These are phyloP conservation scores for Diversispora eburnea DNA, from an alignment of 192 early-diverging fungal species.

Conservation along the genomic window DNA sequence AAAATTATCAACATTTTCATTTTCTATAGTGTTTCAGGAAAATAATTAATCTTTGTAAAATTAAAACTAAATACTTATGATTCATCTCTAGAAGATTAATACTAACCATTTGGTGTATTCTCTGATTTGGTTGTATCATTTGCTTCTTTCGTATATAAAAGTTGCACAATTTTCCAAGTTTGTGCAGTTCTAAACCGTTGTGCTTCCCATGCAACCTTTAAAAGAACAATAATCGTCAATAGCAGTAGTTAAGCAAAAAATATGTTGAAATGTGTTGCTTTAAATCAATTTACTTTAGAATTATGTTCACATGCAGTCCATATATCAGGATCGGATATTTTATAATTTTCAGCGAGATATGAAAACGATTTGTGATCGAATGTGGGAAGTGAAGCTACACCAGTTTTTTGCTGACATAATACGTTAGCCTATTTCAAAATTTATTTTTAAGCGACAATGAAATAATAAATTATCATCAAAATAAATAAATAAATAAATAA, in stretches of 20 bases:
- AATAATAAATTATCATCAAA: background rate
- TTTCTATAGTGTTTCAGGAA: no score
- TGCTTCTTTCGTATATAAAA: constrained; percentile 49
- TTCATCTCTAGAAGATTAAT: no score
- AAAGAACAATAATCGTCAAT: background rate
- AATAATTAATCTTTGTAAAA: no score
- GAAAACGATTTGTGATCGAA: constrained; percentile 69
- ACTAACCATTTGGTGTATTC: background rate
- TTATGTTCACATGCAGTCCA: constrained; percentile 58
- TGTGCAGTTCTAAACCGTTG: constrained; percentile 61
- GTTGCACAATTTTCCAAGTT: constrained; percentile 70
- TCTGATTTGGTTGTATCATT: background rate
- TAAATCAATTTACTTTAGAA: constrained; percentile 43
- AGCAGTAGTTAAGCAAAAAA: constrained; percentile 15
- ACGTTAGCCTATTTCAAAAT: background rate
- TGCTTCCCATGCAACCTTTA: constrained; percentile 57
- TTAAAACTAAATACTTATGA: no score
- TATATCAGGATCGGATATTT: constrained; percentile 45
- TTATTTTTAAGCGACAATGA: background rate
- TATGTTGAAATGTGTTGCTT: background rate
- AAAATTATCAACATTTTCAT: no score
- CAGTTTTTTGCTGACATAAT: constrained; percentile 22
- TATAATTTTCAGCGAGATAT: constrained; percentile 66
- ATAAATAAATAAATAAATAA: no score
- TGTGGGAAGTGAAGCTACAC: constrained; percentile 42